Conservation (phyloP, 768 basidiomycete species). For the Omphalotus guepiniiformis region DNA sequence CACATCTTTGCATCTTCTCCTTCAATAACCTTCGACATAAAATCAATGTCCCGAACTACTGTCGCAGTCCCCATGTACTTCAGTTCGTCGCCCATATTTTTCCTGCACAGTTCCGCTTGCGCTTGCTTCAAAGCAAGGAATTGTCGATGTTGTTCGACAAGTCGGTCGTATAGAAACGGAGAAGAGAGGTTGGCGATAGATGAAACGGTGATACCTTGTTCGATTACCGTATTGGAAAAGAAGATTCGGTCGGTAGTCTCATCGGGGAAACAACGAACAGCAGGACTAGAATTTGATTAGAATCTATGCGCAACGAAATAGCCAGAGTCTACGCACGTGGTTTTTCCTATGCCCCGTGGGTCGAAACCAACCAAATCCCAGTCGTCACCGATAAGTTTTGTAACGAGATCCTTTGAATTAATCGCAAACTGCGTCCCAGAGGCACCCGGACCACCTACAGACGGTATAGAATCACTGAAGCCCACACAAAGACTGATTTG, state of each 20-base stretch:
- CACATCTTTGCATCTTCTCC: constrained; percentile 19
- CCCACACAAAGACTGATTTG: neutral
- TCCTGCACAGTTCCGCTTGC: constrained; percentile 15
- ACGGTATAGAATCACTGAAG: neutral
- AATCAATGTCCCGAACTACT: constrained; percentile 21
- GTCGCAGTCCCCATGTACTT: constrained; percentile 20
- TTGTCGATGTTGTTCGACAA: constrained; percentile 15
- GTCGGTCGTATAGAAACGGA: constrained; percentile 10
- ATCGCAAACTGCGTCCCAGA: constrained; percentile 17
- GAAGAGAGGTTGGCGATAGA: constrained; percentile 12
- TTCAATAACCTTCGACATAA: constrained; percentile 18
- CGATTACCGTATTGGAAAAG: constrained; percentile 18
- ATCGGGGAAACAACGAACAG: constrained; percentile 15
- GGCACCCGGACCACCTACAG: constrained; percentile 23
- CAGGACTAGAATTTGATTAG: constrained; percentile 12
- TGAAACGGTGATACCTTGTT: constrained; percentile 19
- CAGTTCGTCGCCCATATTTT: constrained; percentile 20
- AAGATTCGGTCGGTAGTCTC: constrained; percentile 9
- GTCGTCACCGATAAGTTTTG: constrained; percentile 21
- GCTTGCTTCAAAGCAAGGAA: constrained; percentile 18
- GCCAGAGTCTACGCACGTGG: constrained; percentile 10
- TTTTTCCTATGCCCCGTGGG: constrained; percentile 21
- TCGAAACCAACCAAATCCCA: constrained; percentile 28
- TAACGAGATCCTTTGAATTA: neutral
- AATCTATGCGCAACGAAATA: neutral